Evolutionary conservation across 2,329 filamentous ascomycete genomes (phyloP).

Genomic region (Fusarium armeniacum): DNA sequence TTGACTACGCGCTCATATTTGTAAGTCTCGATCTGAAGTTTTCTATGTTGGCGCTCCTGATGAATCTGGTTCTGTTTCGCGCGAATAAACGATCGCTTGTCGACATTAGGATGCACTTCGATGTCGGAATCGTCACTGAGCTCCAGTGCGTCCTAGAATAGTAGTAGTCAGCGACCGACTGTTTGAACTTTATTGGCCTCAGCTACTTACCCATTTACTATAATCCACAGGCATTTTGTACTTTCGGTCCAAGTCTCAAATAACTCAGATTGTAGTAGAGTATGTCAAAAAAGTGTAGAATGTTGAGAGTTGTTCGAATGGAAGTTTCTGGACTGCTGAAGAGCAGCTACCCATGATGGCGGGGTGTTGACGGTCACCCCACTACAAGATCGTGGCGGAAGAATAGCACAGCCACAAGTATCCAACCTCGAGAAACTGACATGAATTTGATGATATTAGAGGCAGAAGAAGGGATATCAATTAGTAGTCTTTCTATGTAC

Average conservation of each 20-base stretch:
- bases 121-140: slow-evolving; percentile 98
- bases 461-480: neutral
- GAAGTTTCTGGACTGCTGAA: slow-evolving; percentile 49
- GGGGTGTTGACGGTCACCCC: slow-evolving; percentile 45
- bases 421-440: neutral
- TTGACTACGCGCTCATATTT: slow-evolving; percentile 96
- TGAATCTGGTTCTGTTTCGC: slow-evolving; percentile 99
- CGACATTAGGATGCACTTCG: slow-evolving; percentile 98
- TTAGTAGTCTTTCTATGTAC: no score
- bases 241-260: neutral
- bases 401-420: slow-evolving; percentile 9
- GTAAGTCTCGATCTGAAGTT: slow-evolving; percentile 88
- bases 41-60: slow-evolving; percentile 86
- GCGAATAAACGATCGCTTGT: slow-evolving; percentile 97
- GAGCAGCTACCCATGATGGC: slow-evolving; percentile 48
- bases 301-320: slow-evolving; percentile 18
- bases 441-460: neutral
- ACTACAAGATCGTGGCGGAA: slow-evolving; percentile 32
- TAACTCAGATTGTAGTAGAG: neutral
- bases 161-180: slow-evolving; percentile 17
- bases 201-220: slow-evolving; percentile 75
- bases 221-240: slow-evolving; percentile 67
- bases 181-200: neutral
- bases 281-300: slow-evolving; percentile 2
- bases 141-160: slow-evolving; percentile 83